A percentile compares a stretch with the other conserved stretches of the same genome.
Conservation (phyloP, 1,284 basidiomycete genomes). For the Cryptococcus hybrid region DNA sequence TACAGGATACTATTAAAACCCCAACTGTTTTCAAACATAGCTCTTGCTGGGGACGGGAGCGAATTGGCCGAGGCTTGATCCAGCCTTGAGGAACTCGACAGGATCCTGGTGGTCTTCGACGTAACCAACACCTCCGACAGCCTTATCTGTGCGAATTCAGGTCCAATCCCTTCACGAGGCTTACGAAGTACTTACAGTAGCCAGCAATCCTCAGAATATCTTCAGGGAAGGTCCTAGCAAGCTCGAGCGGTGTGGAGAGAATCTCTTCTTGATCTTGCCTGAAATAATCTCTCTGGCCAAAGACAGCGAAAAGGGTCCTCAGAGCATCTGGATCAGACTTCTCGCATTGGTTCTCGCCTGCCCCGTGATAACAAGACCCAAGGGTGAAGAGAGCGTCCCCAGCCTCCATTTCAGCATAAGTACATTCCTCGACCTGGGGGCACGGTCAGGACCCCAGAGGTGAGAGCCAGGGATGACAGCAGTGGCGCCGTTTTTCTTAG, state of each 20-base stretch:
- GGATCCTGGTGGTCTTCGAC: slow-evolving; percentile 20
- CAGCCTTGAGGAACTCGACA: slow-evolving; percentile 10
- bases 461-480: slow-evolving; percentile 23
- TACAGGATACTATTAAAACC: no score
- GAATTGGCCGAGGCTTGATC: slow-evolving; percentile 2
- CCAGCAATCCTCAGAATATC: slow-evolving; percentile 13
- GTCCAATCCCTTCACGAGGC: no score
- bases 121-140: slow-evolving; percentile 20
- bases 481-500: slow-evolving; percentile 21
- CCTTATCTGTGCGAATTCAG: slow-evolving; percentile 9
- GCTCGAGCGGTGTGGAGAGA: slow-evolving; percentile 10
- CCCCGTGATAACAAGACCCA: slow-evolving; percentile 11
- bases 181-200: slow-evolving; percentile 3
- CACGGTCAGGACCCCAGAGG: slow-evolving; percentile 14
- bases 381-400: slow-evolving; percentile 18
- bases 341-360: slow-evolving; percentile 13
- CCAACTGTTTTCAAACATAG: no score
- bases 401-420: slow-evolving; percentile 23
- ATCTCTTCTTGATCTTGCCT: slow-evolving; percentile 16
- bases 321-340: slow-evolving; percentile 6
- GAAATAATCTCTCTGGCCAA: slow-evolving; percentile 16
- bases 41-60: background rate
- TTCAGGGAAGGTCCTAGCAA: slow-evolving; percentile 5
- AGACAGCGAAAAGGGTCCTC: slow-evolving; percentile 12
- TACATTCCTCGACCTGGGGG: slow-evolving; percentile 14